Evolutionary conservation across 306 rosid genomes (phyloP), one percentile per base, ranked within the genome.

Genomic region (Trifolium fragiferum): DNA sequence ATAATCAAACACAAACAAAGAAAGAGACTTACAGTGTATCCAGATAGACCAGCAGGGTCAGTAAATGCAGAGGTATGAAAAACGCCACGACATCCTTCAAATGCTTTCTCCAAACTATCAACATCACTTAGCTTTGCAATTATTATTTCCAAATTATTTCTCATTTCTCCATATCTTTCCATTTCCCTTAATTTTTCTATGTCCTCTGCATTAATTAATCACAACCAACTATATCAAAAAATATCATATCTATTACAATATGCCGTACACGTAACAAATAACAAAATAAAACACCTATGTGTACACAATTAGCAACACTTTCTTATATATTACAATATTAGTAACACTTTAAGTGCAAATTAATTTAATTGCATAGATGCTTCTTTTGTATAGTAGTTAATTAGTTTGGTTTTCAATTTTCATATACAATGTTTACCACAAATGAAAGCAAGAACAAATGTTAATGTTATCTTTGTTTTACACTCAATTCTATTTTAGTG

Each of bases 1-100:
- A 25, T 25, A 40, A 40, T 2, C 46, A 16, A 3, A 30, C 7
- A 0, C 7, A 55, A 55, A 64, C 8, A 55, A 35, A 54, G 43
- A 43, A 12, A 51, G 32, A 58, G 2, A 38, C 90, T 81, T 25
- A 93, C 99, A 0, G 97, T 86, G 80, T 94, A 94, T 38, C 99
- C 99, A 16, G 99, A 88, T 13, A 94, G 87, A 25, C 97, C 99
- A 18, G 93, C 87, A 11, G 99, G 97, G 76, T 94, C 99, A 2
- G 83, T 64, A 32, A 87, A 92, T 0, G 96, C 81, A 46, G 99
- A 82, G 83, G 96, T 92, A 73, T 94, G 99, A 66, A 94, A 89
- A 0, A 91, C 86, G 77, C 90, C 96, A 72, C 86, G 82, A 85
- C 99, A 94, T 1, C 93, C 97, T 4, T 92, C 66, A 57, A 94